Conservation (phyloP, 352 stramenopile species). For the Aphanomyces stellatus region DNA sequence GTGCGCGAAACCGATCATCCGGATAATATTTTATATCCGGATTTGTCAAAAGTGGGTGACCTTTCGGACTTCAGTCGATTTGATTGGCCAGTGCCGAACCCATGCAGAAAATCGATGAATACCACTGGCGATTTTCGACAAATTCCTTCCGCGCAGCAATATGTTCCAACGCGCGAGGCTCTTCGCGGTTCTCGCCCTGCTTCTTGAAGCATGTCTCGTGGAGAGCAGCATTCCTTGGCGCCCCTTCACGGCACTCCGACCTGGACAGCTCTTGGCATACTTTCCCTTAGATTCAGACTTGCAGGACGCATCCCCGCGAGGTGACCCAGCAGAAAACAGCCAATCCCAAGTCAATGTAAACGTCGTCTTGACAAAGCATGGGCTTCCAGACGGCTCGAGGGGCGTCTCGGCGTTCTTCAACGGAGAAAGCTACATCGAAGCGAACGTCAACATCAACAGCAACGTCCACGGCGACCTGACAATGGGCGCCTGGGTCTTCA, state of each 20-base stretch:
- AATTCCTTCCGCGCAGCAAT: not conserved
- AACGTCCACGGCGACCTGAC: constrained; percentile 8
- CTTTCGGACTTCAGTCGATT: not conserved
- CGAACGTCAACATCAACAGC: constrained; percentile 1
- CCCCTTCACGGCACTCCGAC: constrained; percentile 7
- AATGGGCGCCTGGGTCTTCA: constrained; percentile 16
- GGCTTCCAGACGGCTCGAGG: not conserved
- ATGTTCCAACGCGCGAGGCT: not conserved
- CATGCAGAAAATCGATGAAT: not conserved
- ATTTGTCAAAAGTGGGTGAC: not conserved
- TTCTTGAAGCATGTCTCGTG: not conserved
- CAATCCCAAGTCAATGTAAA: not conserved
- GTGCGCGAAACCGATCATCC: not conserved
- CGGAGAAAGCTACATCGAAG: constrained; percentile 13
- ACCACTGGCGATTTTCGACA: not conserved
- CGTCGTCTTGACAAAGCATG: not conserved
- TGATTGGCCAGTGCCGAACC: not conserved
- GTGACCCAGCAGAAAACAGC: not conserved
- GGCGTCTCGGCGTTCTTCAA: constrained; percentile 3
- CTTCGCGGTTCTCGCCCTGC: not conserved
- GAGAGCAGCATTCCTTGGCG: not conserved
- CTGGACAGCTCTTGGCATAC: constrained; percentile 10
- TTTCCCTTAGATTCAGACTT: constrained; percentile 10
- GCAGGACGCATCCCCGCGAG: not conserved
- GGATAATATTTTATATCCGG: not conserved